phyloP scores from a whole-genome alignment of 768 basidiomycete genomes.

The Amanita phalloides region DNA sequence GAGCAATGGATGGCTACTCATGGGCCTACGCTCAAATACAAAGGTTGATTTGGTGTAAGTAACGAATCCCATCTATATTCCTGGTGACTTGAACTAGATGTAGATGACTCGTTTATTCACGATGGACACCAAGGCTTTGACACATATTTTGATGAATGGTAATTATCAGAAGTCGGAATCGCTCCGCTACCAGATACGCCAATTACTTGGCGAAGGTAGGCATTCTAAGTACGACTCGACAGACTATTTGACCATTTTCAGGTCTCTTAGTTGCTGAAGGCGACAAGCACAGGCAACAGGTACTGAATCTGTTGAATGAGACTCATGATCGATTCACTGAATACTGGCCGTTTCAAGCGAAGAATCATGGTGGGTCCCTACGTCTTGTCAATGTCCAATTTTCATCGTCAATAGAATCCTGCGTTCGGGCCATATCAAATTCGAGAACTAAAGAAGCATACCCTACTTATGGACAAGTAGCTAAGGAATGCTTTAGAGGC shows the following conservation, averaged over 20 bases:
- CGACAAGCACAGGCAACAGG: slow-evolving; percentile 36
- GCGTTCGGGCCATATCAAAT: slow-evolving; percentile 55
- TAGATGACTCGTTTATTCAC: slow-evolving; percentile 39
- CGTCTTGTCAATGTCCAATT: neutral
- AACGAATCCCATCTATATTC: neutral
- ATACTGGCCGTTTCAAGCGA: slow-evolving; percentile 16
- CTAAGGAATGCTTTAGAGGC: slow-evolving; percentile 38
- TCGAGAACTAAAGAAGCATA: slow-evolving; percentile 29
- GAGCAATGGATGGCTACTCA: slow-evolving; percentile 40
- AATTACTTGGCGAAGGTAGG: slow-evolving; percentile 32
- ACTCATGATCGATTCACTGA: neutral
- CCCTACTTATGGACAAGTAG: slow-evolving; percentile 14
- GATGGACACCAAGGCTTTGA: slow-evolving; percentile 49
- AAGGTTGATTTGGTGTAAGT: slow-evolving; percentile 34
- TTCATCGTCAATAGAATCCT: slow-evolving; percentile 36
- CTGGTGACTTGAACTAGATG: neutral
- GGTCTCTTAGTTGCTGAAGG: slow-evolving; percentile 42
- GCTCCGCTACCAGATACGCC: slow-evolving; percentile 23
- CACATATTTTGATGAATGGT: slow-evolving; percentile 50
- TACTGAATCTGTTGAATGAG: slow-evolving; percentile 8
- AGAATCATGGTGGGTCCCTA: slow-evolving; percentile 27
- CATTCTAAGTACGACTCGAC: neutral
- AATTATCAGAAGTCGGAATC: slow-evolving; percentile 46
- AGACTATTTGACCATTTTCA: slow-evolving; percentile 10
- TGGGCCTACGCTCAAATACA: slow-evolving; percentile 35